These are phyloP conservation scores for Cordyceps farinosa DNA, from an alignment of 2,329 filamentous ascomycete species.

Conservation along the genomic window DNA sequence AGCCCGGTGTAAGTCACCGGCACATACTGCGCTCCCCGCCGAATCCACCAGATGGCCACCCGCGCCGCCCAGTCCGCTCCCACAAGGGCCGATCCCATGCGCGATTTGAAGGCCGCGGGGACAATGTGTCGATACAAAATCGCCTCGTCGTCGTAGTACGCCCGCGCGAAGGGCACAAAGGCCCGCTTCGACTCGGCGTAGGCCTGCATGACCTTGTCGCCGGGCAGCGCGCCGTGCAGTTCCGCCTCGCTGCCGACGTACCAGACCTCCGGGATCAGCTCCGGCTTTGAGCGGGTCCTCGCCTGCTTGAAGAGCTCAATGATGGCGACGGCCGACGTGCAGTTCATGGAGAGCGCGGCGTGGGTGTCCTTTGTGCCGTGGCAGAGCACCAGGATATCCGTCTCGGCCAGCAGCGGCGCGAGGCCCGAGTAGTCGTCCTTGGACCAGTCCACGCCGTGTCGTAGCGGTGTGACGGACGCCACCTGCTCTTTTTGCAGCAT, in stretches of 20 bases:
- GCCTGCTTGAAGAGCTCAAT: slow-evolving; percentile 17
- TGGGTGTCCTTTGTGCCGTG: slow-evolving; percentile 19
- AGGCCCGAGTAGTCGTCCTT: slow-evolving; percentile 8
- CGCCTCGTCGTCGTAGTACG: slow-evolving; percentile 17
- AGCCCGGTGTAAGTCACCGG: slow-evolving; percentile 22
- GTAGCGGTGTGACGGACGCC: slow-evolving; percentile 8
- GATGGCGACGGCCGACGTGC: slow-evolving; percentile 9
- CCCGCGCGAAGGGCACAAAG: slow-evolving; percentile 18
- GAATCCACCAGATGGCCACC: slow-evolving; percentile 20
- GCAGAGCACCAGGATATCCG: slow-evolving; percentile 20
- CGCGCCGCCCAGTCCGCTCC: slow-evolving; percentile 20
- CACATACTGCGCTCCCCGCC: slow-evolving; percentile 21
- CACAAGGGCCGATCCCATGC: slow-evolving; percentile 20
- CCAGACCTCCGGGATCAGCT: slow-evolving; percentile 22
- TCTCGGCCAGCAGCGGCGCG: slow-evolving; percentile 13
- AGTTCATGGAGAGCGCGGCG: slow-evolving; percentile 17
- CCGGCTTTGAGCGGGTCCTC: background rate
- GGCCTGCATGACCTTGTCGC: slow-evolving; percentile 14
- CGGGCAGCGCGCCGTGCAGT: slow-evolving; percentile 20
- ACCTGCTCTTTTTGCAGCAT: slow-evolving; percentile 13
- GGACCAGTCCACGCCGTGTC: slow-evolving; percentile 18
- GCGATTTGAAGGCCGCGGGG: slow-evolving; percentile 18
- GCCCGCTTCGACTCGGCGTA: slow-evolving; percentile 21
- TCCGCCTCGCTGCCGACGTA: slow-evolving; percentile 24
- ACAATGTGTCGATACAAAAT: slow-evolving; percentile 20